Base-by-base conservation (phyloP, 176 grass and related monocot genomes). In the Phragmites australis region DNA sequence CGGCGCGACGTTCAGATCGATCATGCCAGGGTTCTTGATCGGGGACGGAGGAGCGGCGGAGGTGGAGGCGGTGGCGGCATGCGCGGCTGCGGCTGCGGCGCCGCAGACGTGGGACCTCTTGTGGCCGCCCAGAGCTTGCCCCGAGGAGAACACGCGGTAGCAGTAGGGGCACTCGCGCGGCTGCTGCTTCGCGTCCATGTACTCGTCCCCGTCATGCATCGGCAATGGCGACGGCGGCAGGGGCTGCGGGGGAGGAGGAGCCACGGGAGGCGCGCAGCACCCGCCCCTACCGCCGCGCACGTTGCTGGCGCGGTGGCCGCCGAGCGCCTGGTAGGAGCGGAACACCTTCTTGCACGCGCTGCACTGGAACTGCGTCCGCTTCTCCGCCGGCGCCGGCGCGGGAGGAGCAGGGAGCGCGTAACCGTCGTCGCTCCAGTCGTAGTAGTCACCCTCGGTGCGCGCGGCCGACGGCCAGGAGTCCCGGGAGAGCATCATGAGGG, bases 111-210 rank as follows among this genome's bases (percentile, higher is more conserved):
- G 88, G 39, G 90, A 81, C 73, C 90, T 55, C 90, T 84, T 98
- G 84, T 94, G 95, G 9, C 86, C 92, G 27, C 86, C 92, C 0
- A 97, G 92, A 11, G 90, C 95, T 55, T 97, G 95, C 7, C 88
- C 92, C 50, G 95, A 92, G 27, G 77, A 1, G 86, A 97, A 93
- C 46, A 81, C 73, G 78, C 88, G 88, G 68, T 42, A 77, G 89
- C 92, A 97, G 78, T 88, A 70, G 73, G 85, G 79, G 73, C 94
- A 89, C 74, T 78, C 71, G 69, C 85, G 89, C 75, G 43, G 48
- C 68, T 15, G 61, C 67, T 25, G 80, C 60, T 71, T 91, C 45
- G 46, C 82, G 68, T 64, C 81, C 34, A 62, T 25, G 78, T 58
- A 34, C 17, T 83, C 74, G 19, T 30, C 63, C 12, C 62, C 76